Percentiles rank a stretch among this genome's conserved stretches.
Evolutionary conservation across 2,329 filamentous ascomycete genomes (phyloP).

Genomic region (Aspergillus niger): DNA sequence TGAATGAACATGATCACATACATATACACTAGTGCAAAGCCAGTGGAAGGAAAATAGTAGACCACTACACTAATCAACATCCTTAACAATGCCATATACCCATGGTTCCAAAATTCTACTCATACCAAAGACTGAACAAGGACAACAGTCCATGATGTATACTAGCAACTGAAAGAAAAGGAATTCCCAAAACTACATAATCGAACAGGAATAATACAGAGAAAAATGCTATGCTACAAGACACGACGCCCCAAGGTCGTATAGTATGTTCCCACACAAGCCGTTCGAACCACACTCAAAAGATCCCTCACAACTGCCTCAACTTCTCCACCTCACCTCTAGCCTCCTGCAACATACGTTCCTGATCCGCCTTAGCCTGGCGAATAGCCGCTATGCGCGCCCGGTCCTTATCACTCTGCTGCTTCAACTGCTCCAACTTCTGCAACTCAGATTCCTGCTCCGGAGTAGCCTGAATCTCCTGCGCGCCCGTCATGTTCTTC

Average conservation of each 20-base stretch:
- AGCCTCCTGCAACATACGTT: slow-evolving; percentile 47
- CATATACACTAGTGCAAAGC: not conserved
- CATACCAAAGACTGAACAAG: no score
- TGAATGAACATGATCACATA: not conserved
- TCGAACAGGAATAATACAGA: slow-evolving; percentile 12
- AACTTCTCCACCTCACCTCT: slow-evolving; percentile 47
- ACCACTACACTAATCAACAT: not conserved
- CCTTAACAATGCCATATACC: not conserved
- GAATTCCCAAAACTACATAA: slow-evolving; percentile 24
- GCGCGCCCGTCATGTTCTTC: slow-evolving; percentile 43
- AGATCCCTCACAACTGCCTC: slow-evolving; percentile 32
- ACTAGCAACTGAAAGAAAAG: not conserved
- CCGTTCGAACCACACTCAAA: slow-evolving; percentile 4
- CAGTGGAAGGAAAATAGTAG: not conserved
- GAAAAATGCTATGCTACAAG: slow-evolving; percentile 28
- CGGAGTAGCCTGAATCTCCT: slow-evolving; percentile 35
- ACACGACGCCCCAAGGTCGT: slow-evolving; percentile 13
- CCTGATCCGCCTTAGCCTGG: slow-evolving; percentile 49
- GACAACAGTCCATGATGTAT: not conserved
- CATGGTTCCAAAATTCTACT: no score
- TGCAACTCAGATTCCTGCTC: slow-evolving; percentile 41
- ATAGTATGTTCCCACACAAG: slow-evolving; percentile 10
- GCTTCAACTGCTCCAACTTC: slow-evolving; percentile 37
- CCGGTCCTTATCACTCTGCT: slow-evolving; percentile 43
- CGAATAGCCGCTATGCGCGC: slow-evolving; percentile 40